phyloP scores from a whole-genome alignment of 768 basidiomycete species.

The Holtermanniella nyarrowii region DNA sequence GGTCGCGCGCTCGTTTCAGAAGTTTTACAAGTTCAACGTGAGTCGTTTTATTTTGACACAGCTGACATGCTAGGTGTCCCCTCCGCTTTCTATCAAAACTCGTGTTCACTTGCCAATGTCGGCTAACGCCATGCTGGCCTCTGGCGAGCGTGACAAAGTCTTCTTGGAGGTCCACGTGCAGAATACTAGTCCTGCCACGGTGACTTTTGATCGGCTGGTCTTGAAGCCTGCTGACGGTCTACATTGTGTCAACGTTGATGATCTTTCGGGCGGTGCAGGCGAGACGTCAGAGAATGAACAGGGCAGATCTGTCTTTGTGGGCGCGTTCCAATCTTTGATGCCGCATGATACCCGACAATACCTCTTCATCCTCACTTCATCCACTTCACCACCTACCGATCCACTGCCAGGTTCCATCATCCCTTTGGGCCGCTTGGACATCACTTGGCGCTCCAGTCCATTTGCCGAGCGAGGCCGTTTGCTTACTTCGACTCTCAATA shows the following conservation, averaged over 20 bases:
- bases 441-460: constrained; percentile 67
- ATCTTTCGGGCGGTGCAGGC: too few species aligned
- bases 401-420: constrained; percentile 56
- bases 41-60: constrained; percentile 34
- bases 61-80: constrained; percentile 57
- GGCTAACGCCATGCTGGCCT: constrained; percentile 58
- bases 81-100: constrained; percentile 88
- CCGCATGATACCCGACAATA: constrained; percentile 81
- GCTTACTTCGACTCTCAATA: constrained; percentile 77
- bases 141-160: constrained; percentile 62
- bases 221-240: constrained; percentile 31
- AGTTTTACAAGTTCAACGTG: constrained; percentile 86
- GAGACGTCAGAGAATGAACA: not conserved
- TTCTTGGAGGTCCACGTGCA: constrained; percentile 90
- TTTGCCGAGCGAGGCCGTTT: constrained; percentile 79
- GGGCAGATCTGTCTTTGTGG: constrained; percentile 48
- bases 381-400: constrained; percentile 3
- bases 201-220: constrained; percentile 61
- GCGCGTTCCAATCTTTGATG: constrained; percentile 60
- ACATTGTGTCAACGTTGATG: constrained; percentile 37
- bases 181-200: constrained; percentile 73
- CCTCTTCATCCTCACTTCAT: constrained; percentile 65
- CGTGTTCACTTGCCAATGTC: constrained; percentile 73
- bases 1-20: constrained; percentile 52
- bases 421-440: constrained; percentile 75